A percentile compares a stretch with the other conserved stretches of the same genome.
These are phyloP conservation scores for Xylaria sp. DNA, from an alignment of 2,329 filamentous ascomycete genomes.

Conservation along the genomic window DNA sequence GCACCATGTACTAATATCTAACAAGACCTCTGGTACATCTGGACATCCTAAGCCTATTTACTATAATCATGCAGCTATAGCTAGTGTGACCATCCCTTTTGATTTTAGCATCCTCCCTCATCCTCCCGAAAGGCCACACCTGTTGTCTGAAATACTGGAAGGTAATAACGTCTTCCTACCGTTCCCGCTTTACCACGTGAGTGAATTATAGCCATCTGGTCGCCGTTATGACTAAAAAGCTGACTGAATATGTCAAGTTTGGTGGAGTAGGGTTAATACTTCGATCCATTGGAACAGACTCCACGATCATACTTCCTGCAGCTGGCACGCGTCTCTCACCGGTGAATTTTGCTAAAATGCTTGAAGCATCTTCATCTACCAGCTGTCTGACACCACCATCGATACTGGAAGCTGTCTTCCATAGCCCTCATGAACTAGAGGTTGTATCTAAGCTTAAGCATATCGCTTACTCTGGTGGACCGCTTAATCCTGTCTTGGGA, in stretches of 20 bases:
- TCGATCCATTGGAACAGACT: conserved; percentile 22
- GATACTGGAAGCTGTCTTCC: conserved; percentile 44
- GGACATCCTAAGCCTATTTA: conserved; percentile 47
- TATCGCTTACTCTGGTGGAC: conserved; percentile 43
- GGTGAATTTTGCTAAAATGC: conserved; percentile 41
- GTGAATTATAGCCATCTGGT: not conserved
- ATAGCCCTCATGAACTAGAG: conserved; percentile 36
- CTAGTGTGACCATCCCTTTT: conserved; percentile 34
- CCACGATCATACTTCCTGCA: conserved; percentile 40
- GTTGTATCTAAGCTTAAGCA: conserved; percentile 40
- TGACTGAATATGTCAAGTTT: conserved; percentile 28
- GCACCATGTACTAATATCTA: not conserved
- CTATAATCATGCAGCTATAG: conserved; percentile 43
- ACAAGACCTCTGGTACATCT: conserved; percentile 40
- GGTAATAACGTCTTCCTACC: conserved; percentile 33
- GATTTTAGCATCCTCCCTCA: conserved; percentile 28
- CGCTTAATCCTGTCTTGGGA: conserved; percentile 43
- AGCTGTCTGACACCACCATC: conserved; percentile 36
- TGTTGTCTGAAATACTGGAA: conserved; percentile 23
- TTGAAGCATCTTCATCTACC: conserved; percentile 36
- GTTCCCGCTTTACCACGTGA: conserved; percentile 37
- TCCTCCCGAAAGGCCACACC: conserved; percentile 15
- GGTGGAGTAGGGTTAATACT: conserved; percentile 34
- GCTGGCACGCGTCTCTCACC: conserved; percentile 40
- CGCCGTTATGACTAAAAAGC: not conserved